These are phyloP conservation scores for Alternaria sp. DNA, from an alignment of 2,329 filamentous ascomycete species.

Conservation along the genomic window DNA sequence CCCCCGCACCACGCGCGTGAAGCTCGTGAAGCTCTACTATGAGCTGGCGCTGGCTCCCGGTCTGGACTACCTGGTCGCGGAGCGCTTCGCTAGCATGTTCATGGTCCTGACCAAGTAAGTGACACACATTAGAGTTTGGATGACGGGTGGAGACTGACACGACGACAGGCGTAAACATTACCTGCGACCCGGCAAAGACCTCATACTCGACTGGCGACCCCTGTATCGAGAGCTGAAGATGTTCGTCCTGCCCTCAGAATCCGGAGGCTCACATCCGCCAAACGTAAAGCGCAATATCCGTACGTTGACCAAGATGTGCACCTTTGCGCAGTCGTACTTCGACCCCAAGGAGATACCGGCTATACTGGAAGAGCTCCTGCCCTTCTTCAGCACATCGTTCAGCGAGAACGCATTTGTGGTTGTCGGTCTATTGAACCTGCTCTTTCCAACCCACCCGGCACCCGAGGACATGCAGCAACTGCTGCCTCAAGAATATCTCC, in stretches of 20 bases:
- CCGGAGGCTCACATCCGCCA: conserved; percentile 66
- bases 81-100: conserved; percentile 96
- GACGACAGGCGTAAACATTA: conserved; percentile 85
- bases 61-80: conserved; percentile 78
- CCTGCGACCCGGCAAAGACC: conserved; percentile 84
- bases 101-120: conserved; percentile 90
- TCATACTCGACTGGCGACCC: conserved; percentile 91
- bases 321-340: conserved; percentile 90
- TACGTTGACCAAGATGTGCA: conserved; percentile 85
- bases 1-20: conserved; percentile 80
- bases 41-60: conserved; percentile 90
- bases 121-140: background rate
- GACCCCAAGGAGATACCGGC: conserved; percentile 83
- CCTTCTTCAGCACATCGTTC: conserved; percentile 88
- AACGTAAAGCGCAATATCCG: conserved; percentile 71
- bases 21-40: conserved; percentile 90
- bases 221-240: conserved; percentile 92
- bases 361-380: conserved; percentile 63
- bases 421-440: conserved; percentile 81
- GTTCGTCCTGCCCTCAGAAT: conserved; percentile 85
- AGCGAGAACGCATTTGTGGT: conserved; percentile 92
- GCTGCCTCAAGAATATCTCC: conserved; percentile 87
- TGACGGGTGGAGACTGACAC: conserved; percentile 34
- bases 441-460: conserved; percentile 83
- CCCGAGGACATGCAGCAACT: conserved; percentile 74